Conservation (phyloP, 345 rosid genomes). For the Moricandia arvensis region DNA sequence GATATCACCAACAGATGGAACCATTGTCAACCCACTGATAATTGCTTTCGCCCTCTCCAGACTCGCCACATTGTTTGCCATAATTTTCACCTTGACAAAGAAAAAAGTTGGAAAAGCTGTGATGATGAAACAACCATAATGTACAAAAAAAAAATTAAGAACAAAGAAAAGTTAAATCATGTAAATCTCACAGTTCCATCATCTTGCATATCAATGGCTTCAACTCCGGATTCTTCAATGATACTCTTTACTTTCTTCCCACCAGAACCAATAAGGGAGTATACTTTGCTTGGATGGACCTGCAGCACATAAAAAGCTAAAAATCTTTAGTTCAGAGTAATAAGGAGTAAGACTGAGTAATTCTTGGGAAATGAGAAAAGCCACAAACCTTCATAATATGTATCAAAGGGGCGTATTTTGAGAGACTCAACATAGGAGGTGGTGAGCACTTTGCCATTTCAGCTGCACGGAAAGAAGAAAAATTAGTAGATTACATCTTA, state of each 20-base stretch:
- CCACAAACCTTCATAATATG: constrained; percentile 82
- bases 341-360: background rate
- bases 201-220: constrained; percentile 82
- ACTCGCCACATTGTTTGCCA: constrained; percentile 74
- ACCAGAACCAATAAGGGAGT: constrained; percentile 87
- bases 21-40: constrained; percentile 76
- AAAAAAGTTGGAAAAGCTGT: constrained; percentile 18
- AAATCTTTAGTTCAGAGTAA: constrained; percentile 16
- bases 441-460: constrained; percentile 89
- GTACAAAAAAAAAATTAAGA: background rate
- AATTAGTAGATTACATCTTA: background rate
- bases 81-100: constrained; percentile 75
- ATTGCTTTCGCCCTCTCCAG: constrained; percentile 81
- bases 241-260: constrained; percentile 97
- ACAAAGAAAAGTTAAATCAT: constrained; percentile 3
- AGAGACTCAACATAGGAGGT: constrained; percentile 71
- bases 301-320: constrained; percentile 35
- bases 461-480: constrained; percentile 43
- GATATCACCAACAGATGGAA: constrained; percentile 82
- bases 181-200: constrained; percentile 76
- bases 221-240: constrained; percentile 94
- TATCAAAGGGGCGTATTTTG: constrained; percentile 84
- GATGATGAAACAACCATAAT: constrained; percentile 10
- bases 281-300: constrained; percentile 81
- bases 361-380: background rate